phyloP scores from a whole-genome alignment of 1,139 yeast species.

The Taphrina pruni region DNA sequence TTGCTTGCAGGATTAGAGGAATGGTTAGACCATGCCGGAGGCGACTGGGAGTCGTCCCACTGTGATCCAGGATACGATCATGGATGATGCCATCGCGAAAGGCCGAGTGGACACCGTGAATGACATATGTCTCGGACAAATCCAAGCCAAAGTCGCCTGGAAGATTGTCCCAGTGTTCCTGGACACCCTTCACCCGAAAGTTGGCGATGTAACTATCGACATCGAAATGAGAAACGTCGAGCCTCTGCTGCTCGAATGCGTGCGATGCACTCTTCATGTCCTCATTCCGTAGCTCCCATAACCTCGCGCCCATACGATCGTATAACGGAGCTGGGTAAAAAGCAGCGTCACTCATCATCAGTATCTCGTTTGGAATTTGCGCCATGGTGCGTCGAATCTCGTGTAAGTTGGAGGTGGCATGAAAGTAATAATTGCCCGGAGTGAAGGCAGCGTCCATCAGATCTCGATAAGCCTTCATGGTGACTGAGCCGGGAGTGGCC shows the following conservation, averaged over 20 bases:
- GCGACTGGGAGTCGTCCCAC: not conserved
- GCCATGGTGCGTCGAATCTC: not conserved
- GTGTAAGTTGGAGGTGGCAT: not conserved
- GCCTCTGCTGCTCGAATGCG: not conserved
- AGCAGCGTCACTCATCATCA: not conserved
- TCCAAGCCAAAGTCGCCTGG: not conserved
- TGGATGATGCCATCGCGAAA: not conserved
- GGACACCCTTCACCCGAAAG: not conserved
- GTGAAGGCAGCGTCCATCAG: slow-evolving; percentile 1
- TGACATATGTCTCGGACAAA: not conserved
- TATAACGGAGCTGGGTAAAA: not conserved
- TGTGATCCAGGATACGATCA: not conserved
- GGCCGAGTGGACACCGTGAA: not conserved
- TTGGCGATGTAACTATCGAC: not conserved
- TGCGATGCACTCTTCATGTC: slow-evolving; percentile 8
- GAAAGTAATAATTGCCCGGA: not conserved
- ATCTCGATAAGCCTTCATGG: slow-evolving; percentile 1
- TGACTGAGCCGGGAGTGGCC: slow-evolving; percentile 1
- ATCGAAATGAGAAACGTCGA: not conserved
- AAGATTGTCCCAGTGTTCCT: not conserved
- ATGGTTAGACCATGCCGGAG: slow-evolving; percentile 5
- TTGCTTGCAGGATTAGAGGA: not conserved
- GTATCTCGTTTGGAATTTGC: slow-evolving; percentile 1
- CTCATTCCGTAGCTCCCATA: not conserved
- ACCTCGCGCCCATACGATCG: not conserved